phyloP scores from a whole-genome alignment of 257 asterid species.

The Cruciata laevipes region DNA sequence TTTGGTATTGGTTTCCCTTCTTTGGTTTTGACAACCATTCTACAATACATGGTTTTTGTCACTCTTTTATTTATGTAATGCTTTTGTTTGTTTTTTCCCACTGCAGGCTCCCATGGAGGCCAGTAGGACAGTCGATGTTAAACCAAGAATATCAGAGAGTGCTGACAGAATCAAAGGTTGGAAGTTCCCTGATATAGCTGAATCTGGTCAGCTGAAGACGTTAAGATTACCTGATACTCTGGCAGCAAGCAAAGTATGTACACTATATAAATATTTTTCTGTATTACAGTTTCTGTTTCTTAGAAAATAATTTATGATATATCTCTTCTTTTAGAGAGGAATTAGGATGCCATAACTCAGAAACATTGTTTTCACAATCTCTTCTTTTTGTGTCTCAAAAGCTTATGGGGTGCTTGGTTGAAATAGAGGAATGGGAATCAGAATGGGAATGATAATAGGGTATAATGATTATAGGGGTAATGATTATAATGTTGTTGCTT shows the following conservation, averaged over 20 bases:
- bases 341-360: not conserved
- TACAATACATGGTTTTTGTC: not conserved
- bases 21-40: not conserved
- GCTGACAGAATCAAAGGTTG: conserved; percentile 67
- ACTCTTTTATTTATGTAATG: not conserved
- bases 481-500: no score
- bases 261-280: not conserved
- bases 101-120: conserved; percentile 69
- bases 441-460: no score
- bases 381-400: not conserved
- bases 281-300: not conserved
- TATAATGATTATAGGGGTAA: no score
- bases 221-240: conserved; percentile 78
- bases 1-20: conserved; percentile 37
- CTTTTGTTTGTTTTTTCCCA: conserved; percentile 10
- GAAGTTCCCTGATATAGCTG: conserved; percentile 82
- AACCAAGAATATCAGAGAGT: conserved; percentile 73
- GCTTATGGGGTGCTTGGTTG: not conserved
- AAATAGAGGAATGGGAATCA: no score
- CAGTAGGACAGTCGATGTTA: conserved; percentile 71
- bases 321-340: not conserved
- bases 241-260: conserved; percentile 71
- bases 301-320: not conserved
- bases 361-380: not conserved
- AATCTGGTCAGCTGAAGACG: conserved; percentile 72